Percentiles rank a stretch among this genome's conserved stretches.
phyloP scores from a whole-genome alignment of 202 grass and related monocot species.

The Schoenoplectus tabernaemontani region DNA sequence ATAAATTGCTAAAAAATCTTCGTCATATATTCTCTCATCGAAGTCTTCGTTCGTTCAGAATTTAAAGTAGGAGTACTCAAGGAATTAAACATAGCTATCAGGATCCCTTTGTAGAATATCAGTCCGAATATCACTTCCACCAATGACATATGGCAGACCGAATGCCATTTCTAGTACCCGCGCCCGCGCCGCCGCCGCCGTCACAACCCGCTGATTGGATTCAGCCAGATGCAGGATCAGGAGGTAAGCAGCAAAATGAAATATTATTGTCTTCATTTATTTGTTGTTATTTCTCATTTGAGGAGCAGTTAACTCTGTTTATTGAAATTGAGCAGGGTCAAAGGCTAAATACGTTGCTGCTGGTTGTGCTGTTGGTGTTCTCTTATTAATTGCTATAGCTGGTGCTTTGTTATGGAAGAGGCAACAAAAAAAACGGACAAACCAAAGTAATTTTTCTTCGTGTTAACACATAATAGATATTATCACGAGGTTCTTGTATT shows the following conservation, averaged over 20 bases:
- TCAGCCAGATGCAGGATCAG: too few species aligned
- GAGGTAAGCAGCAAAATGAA: neutral
- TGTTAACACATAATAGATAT: neutral
- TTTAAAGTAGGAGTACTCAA: too few species aligned
- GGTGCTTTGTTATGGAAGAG: neutral
- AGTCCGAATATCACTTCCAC: too few species aligned
- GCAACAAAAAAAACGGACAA: neutral
- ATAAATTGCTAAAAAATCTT: too few species aligned
- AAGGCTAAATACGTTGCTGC: neutral
- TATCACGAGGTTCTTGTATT: neutral
- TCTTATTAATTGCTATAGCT: neutral
- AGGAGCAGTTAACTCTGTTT: neutral
- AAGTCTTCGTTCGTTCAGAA: too few species aligned
- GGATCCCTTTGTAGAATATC: too few species aligned
- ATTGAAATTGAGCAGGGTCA: neutral
- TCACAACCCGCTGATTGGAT: neutral
- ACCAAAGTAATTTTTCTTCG: neutral
- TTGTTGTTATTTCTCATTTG: neutral
- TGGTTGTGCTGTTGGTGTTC: neutral
- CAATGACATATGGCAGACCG: too few species aligned
- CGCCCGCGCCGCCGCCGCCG: too few species aligned
- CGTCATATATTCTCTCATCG: too few species aligned
- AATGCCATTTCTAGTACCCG: too few species aligned
- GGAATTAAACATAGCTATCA: too few species aligned
- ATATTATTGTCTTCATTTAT: neutral